phyloP scores from a whole-genome alignment of 306 rosid species.

The Malus sylvestris region DNA sequence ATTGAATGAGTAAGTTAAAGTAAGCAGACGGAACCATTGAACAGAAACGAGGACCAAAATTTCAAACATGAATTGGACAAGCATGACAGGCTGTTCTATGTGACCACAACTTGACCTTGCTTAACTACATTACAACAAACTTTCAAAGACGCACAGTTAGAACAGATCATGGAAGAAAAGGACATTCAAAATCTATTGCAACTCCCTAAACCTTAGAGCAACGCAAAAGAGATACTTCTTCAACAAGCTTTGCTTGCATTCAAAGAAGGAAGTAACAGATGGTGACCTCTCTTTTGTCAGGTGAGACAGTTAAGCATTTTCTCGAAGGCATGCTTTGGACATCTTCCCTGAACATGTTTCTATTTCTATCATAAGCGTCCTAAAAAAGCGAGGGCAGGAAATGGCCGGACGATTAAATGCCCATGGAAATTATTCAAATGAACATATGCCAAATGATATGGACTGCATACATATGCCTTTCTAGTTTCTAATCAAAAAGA shows the following conservation, averaged over 20 bases:
- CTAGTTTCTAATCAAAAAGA: background rate
- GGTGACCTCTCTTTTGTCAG: slow-evolving; percentile 4
- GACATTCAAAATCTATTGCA: background rate
- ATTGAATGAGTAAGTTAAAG: background rate
- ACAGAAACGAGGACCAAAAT: background rate
- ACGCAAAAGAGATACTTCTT: background rate
- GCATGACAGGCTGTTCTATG: background rate
- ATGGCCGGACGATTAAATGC: background rate
- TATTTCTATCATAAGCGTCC: background rate
- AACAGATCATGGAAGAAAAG: background rate
- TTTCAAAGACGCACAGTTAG: background rate
- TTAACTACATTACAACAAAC: background rate
- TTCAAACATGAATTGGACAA: background rate
- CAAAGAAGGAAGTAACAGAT: background rate
- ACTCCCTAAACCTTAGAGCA: background rate
- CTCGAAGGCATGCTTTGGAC: background rate
- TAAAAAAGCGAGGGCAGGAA: background rate
- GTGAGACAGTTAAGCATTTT: background rate
- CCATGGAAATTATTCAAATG: background rate
- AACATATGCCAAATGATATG: background rate
- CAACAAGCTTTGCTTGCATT: background rate
- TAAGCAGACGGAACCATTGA: background rate
- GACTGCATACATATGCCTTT: background rate
- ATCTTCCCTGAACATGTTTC: background rate
- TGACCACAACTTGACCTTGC: background rate